Evolutionary conservation across 495 filamentous ascomycete species (phyloP), one percentile per base, ranked within the genome.

Genomic region (Lasiosphaeriaceae sp.): DNA sequence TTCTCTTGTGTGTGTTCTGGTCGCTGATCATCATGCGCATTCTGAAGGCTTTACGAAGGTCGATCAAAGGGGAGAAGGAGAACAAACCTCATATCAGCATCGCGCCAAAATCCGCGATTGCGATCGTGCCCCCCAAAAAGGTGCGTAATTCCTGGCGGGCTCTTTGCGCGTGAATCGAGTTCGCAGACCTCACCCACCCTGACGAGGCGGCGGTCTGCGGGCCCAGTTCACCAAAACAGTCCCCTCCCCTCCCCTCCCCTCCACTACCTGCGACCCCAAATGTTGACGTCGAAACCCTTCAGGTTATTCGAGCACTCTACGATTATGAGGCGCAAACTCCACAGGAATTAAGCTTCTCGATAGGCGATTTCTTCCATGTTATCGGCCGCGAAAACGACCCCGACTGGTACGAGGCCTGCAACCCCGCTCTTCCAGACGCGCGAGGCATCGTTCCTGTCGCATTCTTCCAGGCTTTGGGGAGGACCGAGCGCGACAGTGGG

Each of bases 361-460:
- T 90, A 65, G 94, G 94, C 62, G 94, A 98, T 69, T 98, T 97
- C 74, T 96, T 98, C 72, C 93, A 97, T 77, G 95, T 98, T 54
- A 92, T 97, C 71, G 92, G 90, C 66, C 88, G 93, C 66, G 94
- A 97, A 76, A 86, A 97, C 78, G 92, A 97, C 69, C 71, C 72
- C 19, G 90, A 96, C 70, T 98, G 94, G 94, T 98, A 97, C 79
- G 94, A 97, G 77, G 94, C 94, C 17, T 97, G 92, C 77, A 98
- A 98, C 73, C 94, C 94, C 55, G 83, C 91, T 56, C 82, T 96
- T 62, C 89, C 91, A 65, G 86, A 84, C 73, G 89, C 90, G 41
- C 86, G 90, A 58, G 94, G 94, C 59, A 80, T 98, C 54, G 94
- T 98, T 44, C 94, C 94, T 8, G 94, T 96, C 35, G 79, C 86